Evolutionary conservation across 1,284 basidiomycete species (phyloP), one percentile per base, ranked within the genome.

Genomic region (Violaceomyces palustris): DNA sequence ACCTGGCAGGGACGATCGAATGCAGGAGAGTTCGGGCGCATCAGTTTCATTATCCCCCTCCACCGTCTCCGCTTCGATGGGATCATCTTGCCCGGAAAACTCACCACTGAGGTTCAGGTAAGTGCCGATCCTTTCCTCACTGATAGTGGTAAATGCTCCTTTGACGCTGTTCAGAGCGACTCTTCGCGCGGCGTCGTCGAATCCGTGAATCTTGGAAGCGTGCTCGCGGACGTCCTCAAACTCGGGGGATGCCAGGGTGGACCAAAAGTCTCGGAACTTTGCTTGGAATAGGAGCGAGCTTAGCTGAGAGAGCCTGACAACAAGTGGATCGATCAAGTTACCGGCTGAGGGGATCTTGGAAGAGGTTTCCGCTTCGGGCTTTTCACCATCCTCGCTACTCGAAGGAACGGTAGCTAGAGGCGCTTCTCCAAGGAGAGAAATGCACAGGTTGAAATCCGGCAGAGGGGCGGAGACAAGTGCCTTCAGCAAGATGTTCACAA

Each of bases 401-500:
- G 51, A 43, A 25, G 50, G 45, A 35, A 56, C 31, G 4, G 50
- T 41, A 17, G 36, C 14, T 38, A 67, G 42, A 15, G 53, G 51
- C 26, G 58, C 60, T 43, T 90, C 88, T 50, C 90, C 87, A 26
- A 91, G 79, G 12, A 97, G 81, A 27, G 89, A 87, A 56, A 93
- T 82, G 72, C 88, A 93, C 50, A 96, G 86, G 73, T 86, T 87
- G 77, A 92, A 96, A 74, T 97, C 92, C 4, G 78, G 75, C 38
- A 75, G 72, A 50, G 91, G 88, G 39, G 87, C 82, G 29, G 88
- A 86, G 26, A 83, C 79, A 83, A 97, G 81, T 17, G 90, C 82
- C 79, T 96, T 94, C 74, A 91, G 81, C 69, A 97, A 86, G 74
- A 97, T 88, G 78, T 93, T 88, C 75, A 93, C 80, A 61, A 91